Conservation (phyloP, 495 filamentous ascomycete species). For the Hyaloscypha bicolor region DNA sequence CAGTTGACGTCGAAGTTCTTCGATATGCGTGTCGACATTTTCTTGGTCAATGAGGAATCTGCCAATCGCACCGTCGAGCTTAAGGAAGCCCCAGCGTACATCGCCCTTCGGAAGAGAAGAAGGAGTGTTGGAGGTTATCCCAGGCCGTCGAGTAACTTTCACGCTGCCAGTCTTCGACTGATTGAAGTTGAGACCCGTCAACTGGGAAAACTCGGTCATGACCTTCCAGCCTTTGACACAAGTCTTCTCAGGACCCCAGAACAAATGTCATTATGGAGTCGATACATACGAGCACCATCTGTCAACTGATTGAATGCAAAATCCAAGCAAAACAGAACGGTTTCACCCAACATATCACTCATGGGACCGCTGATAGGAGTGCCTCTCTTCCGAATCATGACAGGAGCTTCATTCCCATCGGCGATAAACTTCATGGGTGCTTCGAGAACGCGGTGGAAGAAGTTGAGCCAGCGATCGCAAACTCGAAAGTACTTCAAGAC, state of each 20-base stretch:
- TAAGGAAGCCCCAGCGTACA: slow-evolving; percentile 67
- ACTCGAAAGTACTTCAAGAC: slow-evolving; percentile 63
- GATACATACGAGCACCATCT: slow-evolving; percentile 53
- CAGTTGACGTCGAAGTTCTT: slow-evolving; percentile 62
- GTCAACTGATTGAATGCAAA: slow-evolving; percentile 63
- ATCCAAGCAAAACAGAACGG: slow-evolving; percentile 65
- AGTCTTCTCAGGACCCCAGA: slow-evolving; percentile 58
- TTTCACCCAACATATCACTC: slow-evolving; percentile 61
- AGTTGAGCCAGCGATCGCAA: slow-evolving; percentile 57
- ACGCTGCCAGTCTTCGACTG: slow-evolving; percentile 59
- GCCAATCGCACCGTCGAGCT: slow-evolving; percentile 53
- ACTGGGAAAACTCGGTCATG: slow-evolving; percentile 53
- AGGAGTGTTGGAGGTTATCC: slow-evolving; percentile 25
- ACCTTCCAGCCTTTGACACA: slow-evolving; percentile 57
- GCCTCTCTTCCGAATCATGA: slow-evolving; percentile 50
- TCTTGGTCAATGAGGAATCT: slow-evolving; percentile 62
- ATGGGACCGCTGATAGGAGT: slow-evolving; percentile 61
- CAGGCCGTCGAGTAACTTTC: slow-evolving; percentile 29
- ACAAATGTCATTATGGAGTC: slow-evolving; percentile 69
- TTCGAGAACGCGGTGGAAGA: slow-evolving; percentile 61
- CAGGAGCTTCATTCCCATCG: slow-evolving; percentile 46
- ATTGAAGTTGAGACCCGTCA: slow-evolving; percentile 59
- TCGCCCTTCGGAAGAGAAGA: slow-evolving; percentile 51
- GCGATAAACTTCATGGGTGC: slow-evolving; percentile 59
- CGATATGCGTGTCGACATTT: slow-evolving; percentile 62